Evolutionary conservation across 306 rosid genomes (phyloP), one percentile per base, ranked within the genome.

Genomic region (Senna siamea): DNA sequence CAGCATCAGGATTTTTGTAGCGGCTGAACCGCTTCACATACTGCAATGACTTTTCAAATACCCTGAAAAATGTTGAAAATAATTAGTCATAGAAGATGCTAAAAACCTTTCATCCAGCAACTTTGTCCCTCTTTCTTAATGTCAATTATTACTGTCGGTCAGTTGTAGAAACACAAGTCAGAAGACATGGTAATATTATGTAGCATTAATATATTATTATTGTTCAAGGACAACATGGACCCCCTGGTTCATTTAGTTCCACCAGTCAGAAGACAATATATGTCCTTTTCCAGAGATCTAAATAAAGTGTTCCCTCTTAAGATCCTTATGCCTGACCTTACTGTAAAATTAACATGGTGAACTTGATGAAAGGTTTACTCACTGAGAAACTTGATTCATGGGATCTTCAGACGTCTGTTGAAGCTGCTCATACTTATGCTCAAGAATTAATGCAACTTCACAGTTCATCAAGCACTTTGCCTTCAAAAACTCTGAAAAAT

Each of bases 21-120:
- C 98, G 96, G 83, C 98, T 94, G 66, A 94, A 91, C 11, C 95
- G 97, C 90, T 94, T 94, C 82, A 94, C 98, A 80, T 91, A 94
- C 82, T 94, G 98, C 84, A 89, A 72, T 12, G 98, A 94, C 88
- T 94, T 94, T 67, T 94, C 98, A 78, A 94, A 94, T 64, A 94
- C 98, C 81, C 98, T 94, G 80, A 22, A 82, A 60, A 66, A 48
- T 40, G 47, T 14, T 5, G 9, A 5, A 17, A 40, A 38, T 2
- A 18, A 9, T 63, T 57, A 23, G 40, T 51, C 9, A 26, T 23
- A 62, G 30, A 67, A 58, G 65, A 73, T 47, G 69, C 53, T 30
- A 38, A 72, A 62, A 37, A 62, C 17, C 15, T 58, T 18, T 63
- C 43, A 17, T 9, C 51, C 7, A 54, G 15, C 18, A 40, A 43